Evolutionary conservation across 257 asterid species (phyloP).

Genomic region (Sherardia arvensis): DNA sequence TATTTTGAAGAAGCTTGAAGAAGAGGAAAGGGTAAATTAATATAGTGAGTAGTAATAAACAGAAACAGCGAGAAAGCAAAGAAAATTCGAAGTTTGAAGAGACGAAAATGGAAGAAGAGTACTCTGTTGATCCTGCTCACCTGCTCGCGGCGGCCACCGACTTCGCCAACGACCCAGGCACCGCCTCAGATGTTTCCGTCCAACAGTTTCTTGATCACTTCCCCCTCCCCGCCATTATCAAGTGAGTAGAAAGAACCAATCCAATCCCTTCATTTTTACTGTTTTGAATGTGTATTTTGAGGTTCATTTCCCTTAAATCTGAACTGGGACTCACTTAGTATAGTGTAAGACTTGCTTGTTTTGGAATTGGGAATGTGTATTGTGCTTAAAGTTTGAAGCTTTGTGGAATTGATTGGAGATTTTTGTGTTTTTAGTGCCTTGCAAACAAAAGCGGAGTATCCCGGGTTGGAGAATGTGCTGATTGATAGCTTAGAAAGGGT

Average conservation of each 20-base stretch:
- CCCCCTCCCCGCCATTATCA: constrained; percentile 75
- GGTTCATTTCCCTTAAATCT: not conserved
- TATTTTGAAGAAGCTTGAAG: not conserved
- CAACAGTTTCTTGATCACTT: constrained; percentile 63
- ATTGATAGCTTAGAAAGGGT: constrained; percentile 69
- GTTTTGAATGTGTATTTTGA: not conserved
- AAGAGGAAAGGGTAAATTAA: not conserved
- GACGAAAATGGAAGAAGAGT: constrained; percentile 63
- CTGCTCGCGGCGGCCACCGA: constrained; percentile 71
- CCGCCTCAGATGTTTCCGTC: constrained; percentile 57
- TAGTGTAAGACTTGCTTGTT: not conserved
- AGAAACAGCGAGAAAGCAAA: not conserved
- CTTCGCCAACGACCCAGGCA: constrained; percentile 48
- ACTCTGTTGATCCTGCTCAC: constrained; percentile 60
- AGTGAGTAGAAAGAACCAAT: constrained; percentile 21
- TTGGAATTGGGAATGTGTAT: not conserved
- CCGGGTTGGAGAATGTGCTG: constrained; percentile 69
- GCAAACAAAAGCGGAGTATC: constrained; percentile 65
- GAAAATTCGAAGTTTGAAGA: not conserved
- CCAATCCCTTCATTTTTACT: not conserved
- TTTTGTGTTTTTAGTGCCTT: constrained; percentile 40
- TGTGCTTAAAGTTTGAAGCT: not conserved
- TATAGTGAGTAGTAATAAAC: not conserved
- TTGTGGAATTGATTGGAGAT: constrained; percentile 10
- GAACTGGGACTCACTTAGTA: not conserved